Conservation (phyloP, 202 grass and related monocot genomes). For the Setaria italica region DNA sequence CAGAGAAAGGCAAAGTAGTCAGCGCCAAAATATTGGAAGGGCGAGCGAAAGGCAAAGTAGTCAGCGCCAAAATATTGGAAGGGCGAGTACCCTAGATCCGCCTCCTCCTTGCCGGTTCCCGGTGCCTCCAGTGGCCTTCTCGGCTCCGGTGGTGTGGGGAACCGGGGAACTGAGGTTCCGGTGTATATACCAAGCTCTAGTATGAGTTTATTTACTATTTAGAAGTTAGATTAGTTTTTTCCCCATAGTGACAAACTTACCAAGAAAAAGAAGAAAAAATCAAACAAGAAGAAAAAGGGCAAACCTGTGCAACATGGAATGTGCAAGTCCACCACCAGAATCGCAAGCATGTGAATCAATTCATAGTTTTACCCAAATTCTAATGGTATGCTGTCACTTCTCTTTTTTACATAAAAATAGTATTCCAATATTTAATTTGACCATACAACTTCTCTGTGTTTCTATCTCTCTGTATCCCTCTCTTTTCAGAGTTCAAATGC, state of each 20-base stretch:
- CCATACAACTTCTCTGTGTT: neutral
- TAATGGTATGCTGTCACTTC: neutral
- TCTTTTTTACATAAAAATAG: neutral
- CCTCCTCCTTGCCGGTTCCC: too few relatives aligned
- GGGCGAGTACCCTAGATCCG: too few relatives aligned
- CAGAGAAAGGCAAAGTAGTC: too few relatives aligned
- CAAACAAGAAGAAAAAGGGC: neutral
- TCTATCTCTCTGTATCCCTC: neutral
- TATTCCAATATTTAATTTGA: slow-evolving; percentile 12
- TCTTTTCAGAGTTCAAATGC: neutral
- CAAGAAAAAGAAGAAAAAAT: neutral
- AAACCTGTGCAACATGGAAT: neutral
- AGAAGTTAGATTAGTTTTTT: too few relatives aligned
- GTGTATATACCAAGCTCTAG: too few relatives aligned
- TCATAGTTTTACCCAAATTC: neutral
- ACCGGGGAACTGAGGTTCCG: too few relatives aligned
- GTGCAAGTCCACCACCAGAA: neutral
- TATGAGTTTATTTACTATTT: too few relatives aligned
- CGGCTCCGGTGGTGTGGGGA: too few relatives aligned
- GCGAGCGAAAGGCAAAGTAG: too few relatives aligned
- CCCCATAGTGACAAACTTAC: neutral
- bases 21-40: too few relatives aligned
- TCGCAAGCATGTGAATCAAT: neutral
- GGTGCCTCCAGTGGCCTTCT: too few relatives aligned
- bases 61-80: too few relatives aligned